Conservation (phyloP, 495 filamentous ascomycete genomes). For the Aspergillus diversus region DNA sequence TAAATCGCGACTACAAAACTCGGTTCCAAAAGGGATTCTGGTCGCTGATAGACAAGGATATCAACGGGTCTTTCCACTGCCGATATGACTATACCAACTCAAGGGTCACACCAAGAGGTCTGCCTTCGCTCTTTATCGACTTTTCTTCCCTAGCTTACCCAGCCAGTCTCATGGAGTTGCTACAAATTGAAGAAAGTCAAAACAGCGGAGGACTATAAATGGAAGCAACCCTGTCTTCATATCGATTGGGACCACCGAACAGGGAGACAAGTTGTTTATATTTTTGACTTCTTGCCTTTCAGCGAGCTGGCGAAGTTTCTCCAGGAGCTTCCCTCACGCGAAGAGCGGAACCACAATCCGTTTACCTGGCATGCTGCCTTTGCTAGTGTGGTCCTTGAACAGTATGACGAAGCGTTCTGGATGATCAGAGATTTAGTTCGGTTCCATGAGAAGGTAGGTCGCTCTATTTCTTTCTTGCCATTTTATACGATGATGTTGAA, state of each 20-base stretch:
- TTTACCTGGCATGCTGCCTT: slow-evolving; percentile 23
- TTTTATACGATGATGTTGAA: not conserved
- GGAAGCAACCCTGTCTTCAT: slow-evolving; percentile 19
- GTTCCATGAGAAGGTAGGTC: slow-evolving; percentile 16
- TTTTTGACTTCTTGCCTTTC: slow-evolving; percentile 1
- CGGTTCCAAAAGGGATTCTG: slow-evolving; percentile 15
- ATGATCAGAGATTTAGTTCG: slow-evolving; percentile 19
- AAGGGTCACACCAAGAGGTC: slow-evolving; percentile 5
- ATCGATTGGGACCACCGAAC: slow-evolving; percentile 16
- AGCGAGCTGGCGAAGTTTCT: not conserved
- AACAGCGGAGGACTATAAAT: slow-evolving; percentile 11
- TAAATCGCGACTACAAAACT: not conserved
- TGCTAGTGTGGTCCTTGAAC: slow-evolving; percentile 5
- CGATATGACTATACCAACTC: slow-evolving; percentile 6
- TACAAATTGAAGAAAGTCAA: slow-evolving; percentile 24
- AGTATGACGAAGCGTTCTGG: slow-evolving; percentile 22
- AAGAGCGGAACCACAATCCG: slow-evolving; percentile 13
- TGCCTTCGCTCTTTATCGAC: not conserved
- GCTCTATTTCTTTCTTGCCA: not conserved
- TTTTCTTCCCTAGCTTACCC: not conserved
- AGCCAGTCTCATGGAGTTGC: slow-evolving; percentile 19
- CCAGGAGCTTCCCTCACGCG: not conserved
- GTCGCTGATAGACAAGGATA: slow-evolving; percentile 12
- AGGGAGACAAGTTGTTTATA: slow-evolving; percentile 12
- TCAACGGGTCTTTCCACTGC: slow-evolving; percentile 25